These are phyloP conservation scores for Pestalotiopsis sp. DNA, from an alignment of 2,329 filamentous ascomycete species.

Conservation along the genomic window DNA sequence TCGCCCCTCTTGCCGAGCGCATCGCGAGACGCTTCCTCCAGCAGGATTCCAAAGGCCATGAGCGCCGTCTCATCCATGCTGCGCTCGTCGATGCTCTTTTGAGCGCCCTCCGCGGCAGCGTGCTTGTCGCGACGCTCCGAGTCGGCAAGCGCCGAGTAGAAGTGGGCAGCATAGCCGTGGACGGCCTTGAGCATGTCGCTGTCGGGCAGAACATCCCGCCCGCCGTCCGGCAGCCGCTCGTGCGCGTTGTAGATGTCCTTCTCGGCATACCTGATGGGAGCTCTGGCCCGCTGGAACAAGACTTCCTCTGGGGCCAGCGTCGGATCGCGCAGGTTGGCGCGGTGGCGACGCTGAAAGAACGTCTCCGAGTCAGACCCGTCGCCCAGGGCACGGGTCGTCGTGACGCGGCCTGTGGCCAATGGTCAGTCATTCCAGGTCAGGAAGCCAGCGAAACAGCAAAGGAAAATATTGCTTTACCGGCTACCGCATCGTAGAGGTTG, in stretches of 20 bases:
- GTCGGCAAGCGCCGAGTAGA: conserved; percentile 54
- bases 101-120: conserved; percentile 10
- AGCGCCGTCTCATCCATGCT: conserved; percentile 80
- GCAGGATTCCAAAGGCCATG: conserved; percentile 70
- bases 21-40: conserved; percentile 68
- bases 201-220: conserved; percentile 57
- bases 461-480: conserved; percentile 48
- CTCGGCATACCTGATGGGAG: conserved; percentile 68
- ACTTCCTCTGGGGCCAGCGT: conserved; percentile 67
- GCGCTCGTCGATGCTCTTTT: conserved; percentile 44
- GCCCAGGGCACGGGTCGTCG: conserved; percentile 28
- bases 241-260: conserved; percentile 71
- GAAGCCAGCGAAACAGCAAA: neutral
- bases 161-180: conserved; percentile 67
- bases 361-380: conserved; percentile 20
- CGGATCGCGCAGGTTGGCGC: conserved; percentile 30
- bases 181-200: conserved; percentile 69
- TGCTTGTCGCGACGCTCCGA: neutral
- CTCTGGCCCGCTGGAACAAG: conserved; percentile 64
- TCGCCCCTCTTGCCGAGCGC: conserved; percentile 66
- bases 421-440: neutral
- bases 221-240: conserved; percentile 49
- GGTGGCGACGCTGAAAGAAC: conserved; percentile 15
- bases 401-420: conserved; percentile 32
- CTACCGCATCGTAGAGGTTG: conserved; percentile 73